Conservation (phyloP, 768 basidiomycete genomes). For the Macrolepiota fuliginosa region DNA sequence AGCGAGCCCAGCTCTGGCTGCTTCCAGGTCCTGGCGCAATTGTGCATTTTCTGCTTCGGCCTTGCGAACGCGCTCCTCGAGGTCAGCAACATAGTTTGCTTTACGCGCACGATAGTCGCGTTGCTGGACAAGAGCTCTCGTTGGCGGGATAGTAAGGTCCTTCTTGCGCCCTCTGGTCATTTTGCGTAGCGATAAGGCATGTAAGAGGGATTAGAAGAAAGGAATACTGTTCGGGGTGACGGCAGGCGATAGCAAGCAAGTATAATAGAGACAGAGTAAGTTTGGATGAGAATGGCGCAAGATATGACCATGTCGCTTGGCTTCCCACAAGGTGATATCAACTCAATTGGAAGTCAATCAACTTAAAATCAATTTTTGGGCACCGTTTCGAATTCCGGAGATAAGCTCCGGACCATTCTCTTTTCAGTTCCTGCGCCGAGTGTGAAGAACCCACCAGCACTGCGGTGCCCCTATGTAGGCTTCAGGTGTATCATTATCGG, state of each 20-base stretch:
- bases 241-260: conserved; percentile 13
- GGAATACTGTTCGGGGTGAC: conserved; percentile 14
- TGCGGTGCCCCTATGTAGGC: neutral
- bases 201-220: conserved; percentile 11
- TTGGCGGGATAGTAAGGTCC: conserved; percentile 57
- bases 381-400: conserved; percentile 1
- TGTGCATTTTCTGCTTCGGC: conserved; percentile 54
- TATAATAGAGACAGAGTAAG: conserved; percentile 21
- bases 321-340: conserved; percentile 13
- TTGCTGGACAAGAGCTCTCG: conserved; percentile 58
- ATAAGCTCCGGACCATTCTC: conserved; percentile 14
- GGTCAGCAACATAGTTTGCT: conserved; percentile 51
- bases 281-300: conserved; percentile 34
- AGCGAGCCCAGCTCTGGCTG: conserved; percentile 36
- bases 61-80: conserved; percentile 52
- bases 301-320: conserved; percentile 21
- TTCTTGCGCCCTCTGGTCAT: conserved; percentile 71
- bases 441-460: neutral
- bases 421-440: neutral
- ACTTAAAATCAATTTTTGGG: conserved; percentile 20
- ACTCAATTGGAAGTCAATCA: conserved; percentile 14
- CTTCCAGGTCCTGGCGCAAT: conserved; percentile 47
- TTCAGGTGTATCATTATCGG: neutral
- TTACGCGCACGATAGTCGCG: conserved; percentile 65
- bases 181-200: conserved; percentile 2